Base-by-base conservation (phyloP, 495 filamentous ascomycete genomes). In the Amphirosellinia nigrospora region DNA sequence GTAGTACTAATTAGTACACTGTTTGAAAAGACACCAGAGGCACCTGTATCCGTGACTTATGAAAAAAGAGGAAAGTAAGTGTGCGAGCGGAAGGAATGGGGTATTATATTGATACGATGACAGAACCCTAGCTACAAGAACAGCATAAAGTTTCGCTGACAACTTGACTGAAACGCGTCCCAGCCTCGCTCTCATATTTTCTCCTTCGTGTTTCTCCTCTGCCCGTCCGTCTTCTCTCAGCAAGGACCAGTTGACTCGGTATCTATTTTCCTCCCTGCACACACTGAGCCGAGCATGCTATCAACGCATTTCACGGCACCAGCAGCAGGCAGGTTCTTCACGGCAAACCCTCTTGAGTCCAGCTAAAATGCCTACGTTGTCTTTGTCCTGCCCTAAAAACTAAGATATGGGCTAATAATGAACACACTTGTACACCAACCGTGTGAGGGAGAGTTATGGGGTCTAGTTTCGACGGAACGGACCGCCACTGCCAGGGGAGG, bases 401-500 rank as follows among this genome's bases (percentile, higher is more conserved):
- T 58, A 69, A 53, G 32, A 53, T 62, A 39, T 23, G 45, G 60
- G 43, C 43, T n/a, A 30, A 19, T 38, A 53, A 61, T 15, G 34
- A 34, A 30, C 56, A 23, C 46, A 34, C 15, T 26, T 43, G 43
- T 43, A 60, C 19, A 50, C 23, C 11, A 48, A 48, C n/a, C 15
- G 11, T 58, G 52, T 16, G n/a, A 41, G 43, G 23, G 36, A 52
- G 55, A 32, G 34, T 34, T 30, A 5, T 15, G 38, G 28, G 16
- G 7, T 52, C 70, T 75, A 79, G 60, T 77, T 77, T 48, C 77
- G 74, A 64, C 79, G 77, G 69, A 76, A 81, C 43, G 73, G 69
- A 10, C 73, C 78, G 11, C 73, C 75, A 21, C 70, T 73, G 16
- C 73, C 75, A 50, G 82, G 79, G 82, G 82, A 59, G 79, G 79